A percentile compares a stretch with the other conserved stretches of the same genome.
These are phyloP conservation scores for Carex myosuroides DNA, from an alignment of 176 grass and related monocot genomes.

Conservation along the genomic window DNA sequence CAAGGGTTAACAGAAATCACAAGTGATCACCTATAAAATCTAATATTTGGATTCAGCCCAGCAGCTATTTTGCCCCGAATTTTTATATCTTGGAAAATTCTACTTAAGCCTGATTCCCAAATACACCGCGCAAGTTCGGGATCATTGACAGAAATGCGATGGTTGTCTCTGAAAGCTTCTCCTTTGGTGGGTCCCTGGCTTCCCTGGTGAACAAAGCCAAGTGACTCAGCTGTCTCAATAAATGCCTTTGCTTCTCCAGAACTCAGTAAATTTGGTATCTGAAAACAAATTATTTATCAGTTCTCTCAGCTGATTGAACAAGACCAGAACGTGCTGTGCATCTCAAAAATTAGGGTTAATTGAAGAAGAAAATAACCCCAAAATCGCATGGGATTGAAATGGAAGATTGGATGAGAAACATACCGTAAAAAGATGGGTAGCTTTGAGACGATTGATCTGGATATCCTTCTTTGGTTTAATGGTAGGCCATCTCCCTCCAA, in stretches of 20 bases:
- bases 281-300: background rate
- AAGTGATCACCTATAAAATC: slow-evolving; percentile 63
- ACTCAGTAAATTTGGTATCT: slow-evolving; percentile 74
- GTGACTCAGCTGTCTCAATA: slow-evolving; percentile 47
- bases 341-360: background rate
- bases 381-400: background rate
- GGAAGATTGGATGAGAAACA: slow-evolving; percentile 1
- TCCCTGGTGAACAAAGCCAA: slow-evolving; percentile 81
- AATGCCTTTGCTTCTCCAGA: slow-evolving; percentile 63
- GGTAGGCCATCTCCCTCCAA: slow-evolving; percentile 50
- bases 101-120: slow-evolving; percentile 84
- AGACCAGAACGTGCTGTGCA: background rate
- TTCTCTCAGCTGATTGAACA: background rate
- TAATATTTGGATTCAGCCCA: slow-evolving; percentile 85
- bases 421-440: slow-evolving; percentile 74
- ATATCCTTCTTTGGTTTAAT: slow-evolving; percentile 77
- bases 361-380: background rate
- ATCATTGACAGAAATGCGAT: slow-evolving; percentile 74
- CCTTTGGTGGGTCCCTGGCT: slow-evolving; percentile 75
- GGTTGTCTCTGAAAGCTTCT: slow-evolving; percentile 85
- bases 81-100: slow-evolving; percentile 53
- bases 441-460: slow-evolving; percentile 72
- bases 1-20: background rate
- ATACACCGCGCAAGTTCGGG: slow-evolving; percentile 62
- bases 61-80: slow-evolving; percentile 51